phyloP scores from a whole-genome alignment of 495 filamentous ascomycete genomes.

The Astrothelium subdiscretum region DNA sequence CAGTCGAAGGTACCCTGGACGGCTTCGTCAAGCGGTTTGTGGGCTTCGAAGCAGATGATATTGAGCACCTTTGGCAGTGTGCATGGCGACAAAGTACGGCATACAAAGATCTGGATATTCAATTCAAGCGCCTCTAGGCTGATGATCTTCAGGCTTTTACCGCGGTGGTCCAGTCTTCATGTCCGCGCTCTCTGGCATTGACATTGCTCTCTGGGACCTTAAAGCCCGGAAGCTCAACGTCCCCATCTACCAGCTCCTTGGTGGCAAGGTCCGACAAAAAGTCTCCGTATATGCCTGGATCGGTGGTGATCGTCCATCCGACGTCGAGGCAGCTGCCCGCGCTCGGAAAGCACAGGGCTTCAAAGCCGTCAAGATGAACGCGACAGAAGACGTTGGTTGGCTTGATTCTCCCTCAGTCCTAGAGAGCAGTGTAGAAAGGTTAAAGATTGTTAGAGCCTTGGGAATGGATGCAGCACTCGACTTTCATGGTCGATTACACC shows the following conservation, averaged over 20 bases:
- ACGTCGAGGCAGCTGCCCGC: conserved; percentile 42
- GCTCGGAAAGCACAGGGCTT: conserved; percentile 60
- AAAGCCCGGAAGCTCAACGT: conserved; percentile 52
- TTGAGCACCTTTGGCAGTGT: conserved; percentile 71
- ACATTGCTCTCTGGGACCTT: conserved; percentile 76
- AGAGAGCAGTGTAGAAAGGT: conserved; percentile 52
- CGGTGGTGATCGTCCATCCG: conserved; percentile 65
- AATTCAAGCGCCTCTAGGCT: not conserved
- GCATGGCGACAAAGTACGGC: conserved; percentile 41
- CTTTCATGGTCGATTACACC: conserved; percentile 70
- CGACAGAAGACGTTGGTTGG: conserved; percentile 68
- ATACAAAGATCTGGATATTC: not conserved
- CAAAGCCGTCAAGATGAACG: conserved; percentile 71
- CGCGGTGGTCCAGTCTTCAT: conserved; percentile 77
- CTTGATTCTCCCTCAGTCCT: conserved; percentile 58
- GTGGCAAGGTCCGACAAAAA: conserved; percentile 64
- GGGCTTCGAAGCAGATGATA: conserved; percentile 67
- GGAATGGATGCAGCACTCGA: conserved; percentile 65
- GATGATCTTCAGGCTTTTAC: conserved; percentile 47
- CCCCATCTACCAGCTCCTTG: conserved; percentile 62
- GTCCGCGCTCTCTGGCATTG: conserved; percentile 67
- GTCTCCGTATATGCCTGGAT: conserved; percentile 80
- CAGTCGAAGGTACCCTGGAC: conserved; percentile 64
- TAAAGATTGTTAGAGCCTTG: conserved; percentile 56
- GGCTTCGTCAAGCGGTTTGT: conserved; percentile 50